A percentile compares a stretch with the other conserved stretches of the same genome.
phyloP scores from a whole-genome alignment of 2,329 filamentous ascomycete species.

The Fusarium devonianum region DNA sequence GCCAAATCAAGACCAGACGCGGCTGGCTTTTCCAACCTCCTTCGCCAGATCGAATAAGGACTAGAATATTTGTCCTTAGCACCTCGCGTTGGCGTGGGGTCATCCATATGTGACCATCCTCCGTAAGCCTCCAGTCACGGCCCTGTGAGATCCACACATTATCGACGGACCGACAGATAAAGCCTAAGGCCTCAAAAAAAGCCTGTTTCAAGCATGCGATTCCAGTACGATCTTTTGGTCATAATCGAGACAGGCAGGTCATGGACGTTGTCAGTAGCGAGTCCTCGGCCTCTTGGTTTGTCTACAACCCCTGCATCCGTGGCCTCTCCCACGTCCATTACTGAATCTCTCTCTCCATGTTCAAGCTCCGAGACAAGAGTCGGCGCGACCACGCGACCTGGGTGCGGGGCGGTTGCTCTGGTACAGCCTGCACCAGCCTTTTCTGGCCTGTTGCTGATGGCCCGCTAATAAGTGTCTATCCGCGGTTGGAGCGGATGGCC shows the following conservation, averaged over 20 bases:
- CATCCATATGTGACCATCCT: conserved; percentile 1
- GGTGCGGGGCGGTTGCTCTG: conserved; percentile 19
- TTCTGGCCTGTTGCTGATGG: conserved; percentile 22
- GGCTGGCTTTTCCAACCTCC: conserved; percentile 6
- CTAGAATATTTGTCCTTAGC: conserved; percentile 5
- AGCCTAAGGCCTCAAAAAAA: conserved; percentile 1
- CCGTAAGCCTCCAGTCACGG: neutral
- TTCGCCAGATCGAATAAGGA: conserved; percentile 1
- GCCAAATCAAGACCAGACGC: conserved; percentile 9
- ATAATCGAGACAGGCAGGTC: neutral
- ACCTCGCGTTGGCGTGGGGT: conserved; percentile 14
- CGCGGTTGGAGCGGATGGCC: conserved; percentile 26
- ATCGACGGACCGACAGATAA: neutral
- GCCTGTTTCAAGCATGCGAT: neutral
- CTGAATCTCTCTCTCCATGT: conserved; percentile 9
- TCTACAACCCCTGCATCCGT: conserved; percentile 3
- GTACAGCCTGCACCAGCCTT: conserved; percentile 21
- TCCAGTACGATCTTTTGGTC: neutral
- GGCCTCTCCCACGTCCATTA: conserved; percentile 5
- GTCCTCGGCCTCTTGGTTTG: conserved; percentile 4
- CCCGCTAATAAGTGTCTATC: neutral
- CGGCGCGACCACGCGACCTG: conserved; percentile 11
- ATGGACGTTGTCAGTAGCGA: conserved; percentile 2
- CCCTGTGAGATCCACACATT: conserved; percentile 9
- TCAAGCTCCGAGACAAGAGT: neutral